phyloP scores from a whole-genome alignment of 306 rosid genomes.

The Malus orientalis region DNA sequence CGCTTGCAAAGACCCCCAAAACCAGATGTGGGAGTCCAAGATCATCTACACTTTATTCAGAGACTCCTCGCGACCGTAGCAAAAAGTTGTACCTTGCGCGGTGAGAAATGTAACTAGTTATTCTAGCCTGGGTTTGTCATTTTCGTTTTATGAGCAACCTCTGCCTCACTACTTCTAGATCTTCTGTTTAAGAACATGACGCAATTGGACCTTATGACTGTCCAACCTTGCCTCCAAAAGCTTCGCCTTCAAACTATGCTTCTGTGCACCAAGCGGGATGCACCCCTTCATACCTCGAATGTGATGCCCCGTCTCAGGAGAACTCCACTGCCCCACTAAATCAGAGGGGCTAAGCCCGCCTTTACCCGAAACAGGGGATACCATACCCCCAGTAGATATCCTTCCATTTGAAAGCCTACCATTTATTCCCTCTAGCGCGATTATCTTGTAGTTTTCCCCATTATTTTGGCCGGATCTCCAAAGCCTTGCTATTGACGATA shows the following conservation, averaged over 20 bases:
- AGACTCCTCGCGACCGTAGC: conserved; percentile 20
- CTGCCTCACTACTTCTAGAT: conserved; percentile 33
- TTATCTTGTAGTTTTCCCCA: conserved; percentile 59
- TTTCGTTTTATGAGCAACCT: conserved; percentile 16
- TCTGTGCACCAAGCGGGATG: conserved; percentile 60
- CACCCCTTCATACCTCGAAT: conserved; percentile 69
- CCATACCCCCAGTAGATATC: conserved; percentile 43
- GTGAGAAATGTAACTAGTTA: conserved; percentile 24
- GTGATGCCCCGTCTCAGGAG: conserved; percentile 54
- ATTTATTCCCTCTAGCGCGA: conserved; percentile 57
- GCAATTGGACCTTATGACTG: conserved; percentile 70
- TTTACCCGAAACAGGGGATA: conserved; percentile 51
- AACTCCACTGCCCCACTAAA: conserved; percentile 56
- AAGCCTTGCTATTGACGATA: conserved; percentile 63
- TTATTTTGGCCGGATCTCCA: conserved; percentile 71
- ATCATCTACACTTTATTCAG: conserved; percentile 27
- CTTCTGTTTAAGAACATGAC: conserved; percentile 87
- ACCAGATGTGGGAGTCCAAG: conserved; percentile 8
- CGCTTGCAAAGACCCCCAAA: background rate
- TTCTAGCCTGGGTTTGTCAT: conserved; percentile 11
- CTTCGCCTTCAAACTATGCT: conserved; percentile 77
- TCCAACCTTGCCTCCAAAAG: conserved; percentile 90
- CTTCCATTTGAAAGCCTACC: conserved; percentile 75
- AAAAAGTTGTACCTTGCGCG: conserved; percentile 9
- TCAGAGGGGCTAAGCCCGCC: conserved; percentile 65